Percentiles rank a stretch among this genome's conserved stretches.
Conservation (phyloP, 2,329 filamentous ascomycete species). For the Venturia oleaginea region DNA sequence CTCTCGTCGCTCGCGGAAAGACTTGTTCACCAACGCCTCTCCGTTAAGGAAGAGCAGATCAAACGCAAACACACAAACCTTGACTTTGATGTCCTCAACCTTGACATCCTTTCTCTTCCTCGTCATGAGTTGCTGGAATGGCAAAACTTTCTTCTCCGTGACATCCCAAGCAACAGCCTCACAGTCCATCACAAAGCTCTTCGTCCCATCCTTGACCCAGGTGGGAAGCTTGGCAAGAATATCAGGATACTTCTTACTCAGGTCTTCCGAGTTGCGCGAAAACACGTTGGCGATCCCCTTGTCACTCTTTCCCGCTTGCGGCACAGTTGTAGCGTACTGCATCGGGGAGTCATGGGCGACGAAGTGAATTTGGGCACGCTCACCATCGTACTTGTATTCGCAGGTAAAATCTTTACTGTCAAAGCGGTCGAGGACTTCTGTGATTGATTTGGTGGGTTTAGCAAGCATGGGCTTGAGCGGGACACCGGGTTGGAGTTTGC, state of each 20-base stretch:
- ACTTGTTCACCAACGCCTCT: conserved; percentile 75
- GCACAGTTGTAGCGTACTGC: conserved; percentile 50
- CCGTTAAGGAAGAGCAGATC: conserved; percentile 91
- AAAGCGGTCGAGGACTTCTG: conserved; percentile 92
- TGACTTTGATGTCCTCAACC: conserved; percentile 87
- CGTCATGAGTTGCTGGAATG: conserved; percentile 97
- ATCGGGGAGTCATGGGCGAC: conserved; percentile 71
- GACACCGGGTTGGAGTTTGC: conserved; percentile 86
- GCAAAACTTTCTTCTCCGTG: conserved; percentile 88
- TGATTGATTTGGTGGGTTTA: conserved; percentile 96
- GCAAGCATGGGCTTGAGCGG: conserved; percentile 98
- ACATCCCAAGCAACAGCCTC: conserved; percentile 97
- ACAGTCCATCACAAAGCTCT: conserved; percentile 96
- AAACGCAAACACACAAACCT: conserved; percentile 95
- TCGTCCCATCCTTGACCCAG: conserved; percentile 85
- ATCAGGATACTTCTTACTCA: conserved; percentile 97
- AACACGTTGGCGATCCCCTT: conserved; percentile 86
- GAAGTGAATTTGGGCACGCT: conserved; percentile 97
- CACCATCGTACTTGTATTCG: conserved; percentile 98
- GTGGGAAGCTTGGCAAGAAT: conserved; percentile 77
- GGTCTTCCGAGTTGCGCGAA: conserved; percentile 91
- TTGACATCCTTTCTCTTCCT: conserved; percentile 97
- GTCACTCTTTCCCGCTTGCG: conserved; percentile 56
- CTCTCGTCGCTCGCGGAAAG: conserved; percentile 73
- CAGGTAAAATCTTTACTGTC: conserved; percentile 94